Evolutionary conservation across 2,329 filamentous ascomycete species (phyloP).

Genomic region (Coleophoma cylindrospora): DNA sequence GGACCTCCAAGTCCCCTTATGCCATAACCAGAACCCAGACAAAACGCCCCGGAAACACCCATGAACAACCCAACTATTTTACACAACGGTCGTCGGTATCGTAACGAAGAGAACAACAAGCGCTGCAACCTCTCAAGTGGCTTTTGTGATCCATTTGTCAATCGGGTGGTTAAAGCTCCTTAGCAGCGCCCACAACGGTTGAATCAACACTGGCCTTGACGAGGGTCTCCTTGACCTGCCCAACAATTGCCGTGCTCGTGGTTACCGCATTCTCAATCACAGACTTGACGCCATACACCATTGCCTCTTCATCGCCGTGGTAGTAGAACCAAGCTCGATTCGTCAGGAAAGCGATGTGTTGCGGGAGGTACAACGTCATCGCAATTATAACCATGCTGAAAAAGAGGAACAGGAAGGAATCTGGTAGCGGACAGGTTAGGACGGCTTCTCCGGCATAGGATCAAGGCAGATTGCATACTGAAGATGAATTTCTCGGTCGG

Average conservation of each 20-base stretch:
- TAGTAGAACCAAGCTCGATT: slow-evolving; percentile 93
- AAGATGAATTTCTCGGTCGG: slow-evolving; percentile 95
- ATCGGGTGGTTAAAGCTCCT: slow-evolving; percentile 18
- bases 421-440: slow-evolving; percentile 38
- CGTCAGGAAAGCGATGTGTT: slow-evolving; percentile 79
- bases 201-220: slow-evolving; percentile 8
- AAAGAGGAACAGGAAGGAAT: slow-evolving; percentile 88
- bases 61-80: too few relatives aligned
- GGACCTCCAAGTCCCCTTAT: not conserved
- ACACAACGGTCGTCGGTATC: too few relatives aligned
- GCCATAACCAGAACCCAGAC: not conserved
- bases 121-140: too few relatives aligned
- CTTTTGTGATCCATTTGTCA: not conserved
- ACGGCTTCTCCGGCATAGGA: not conserved
- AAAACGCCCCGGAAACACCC: not conserved
- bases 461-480: slow-evolving; percentile 49
- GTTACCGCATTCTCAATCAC: slow-evolving; percentile 11
- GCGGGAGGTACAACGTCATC: slow-evolving; percentile 85
- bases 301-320: slow-evolving; percentile 65
- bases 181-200: slow-evolving; percentile 11
- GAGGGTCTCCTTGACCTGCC: slow-evolving; percentile 21
- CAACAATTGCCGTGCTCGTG: slow-evolving; percentile 12
- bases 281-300: slow-evolving; percentile 10
- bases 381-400: slow-evolving; percentile 82
- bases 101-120: too few relatives aligned